Base-by-base conservation (phyloP, 2,329 filamentous ascomycete species). In the Xylariaceae sp. region DNA sequence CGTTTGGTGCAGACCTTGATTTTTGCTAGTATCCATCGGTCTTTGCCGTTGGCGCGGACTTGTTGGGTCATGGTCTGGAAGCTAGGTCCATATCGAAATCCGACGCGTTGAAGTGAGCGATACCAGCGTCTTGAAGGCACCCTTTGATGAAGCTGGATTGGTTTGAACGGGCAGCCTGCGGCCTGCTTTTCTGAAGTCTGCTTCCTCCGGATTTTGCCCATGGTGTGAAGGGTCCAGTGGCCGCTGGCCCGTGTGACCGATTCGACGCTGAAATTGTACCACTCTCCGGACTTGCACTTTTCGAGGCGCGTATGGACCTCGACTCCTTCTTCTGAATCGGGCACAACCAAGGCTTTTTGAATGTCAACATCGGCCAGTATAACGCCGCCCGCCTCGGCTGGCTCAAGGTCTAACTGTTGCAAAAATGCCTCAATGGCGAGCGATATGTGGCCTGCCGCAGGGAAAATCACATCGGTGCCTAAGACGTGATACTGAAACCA, bases 21-120 rank as follows among this genome's bases (percentile, higher is more conserved):
- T 15, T 30, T 11, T 24, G 35, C 30, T 58, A 60, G 1, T 58
- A 65, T 56, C 63, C 51, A 16, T 56, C 64, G 27, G 58, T 66
- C 39, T 15, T 47, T 53, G 69, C 53, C 13, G 62, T 56, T 55
- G 73, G 68, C 26, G 63, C 63, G 49, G 7, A 59, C 6, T 26
- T 53, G 42, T n/a, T n/a, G n/a, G n/a, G n/a, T 13, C 27, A 30
- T 30, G 13, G 27, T 30, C 50, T 71, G 69, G 61, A 77, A 77
- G 0, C 64, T 67, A 2, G 70, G 64, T 3, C 73, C 73, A 51
- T 55, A 78, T 30, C 68, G 53, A 43, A 76, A 72, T 1, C 75
- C 75, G 2, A 74, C 68, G 3, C 64, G 56, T 3, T 57, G 52
- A 3, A 77, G 62, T 3, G 67, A 64, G 2, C 71, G 57, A 53